Base-by-base conservation (phyloP, 345 rosid genomes). In the Turnera subulata region DNA sequence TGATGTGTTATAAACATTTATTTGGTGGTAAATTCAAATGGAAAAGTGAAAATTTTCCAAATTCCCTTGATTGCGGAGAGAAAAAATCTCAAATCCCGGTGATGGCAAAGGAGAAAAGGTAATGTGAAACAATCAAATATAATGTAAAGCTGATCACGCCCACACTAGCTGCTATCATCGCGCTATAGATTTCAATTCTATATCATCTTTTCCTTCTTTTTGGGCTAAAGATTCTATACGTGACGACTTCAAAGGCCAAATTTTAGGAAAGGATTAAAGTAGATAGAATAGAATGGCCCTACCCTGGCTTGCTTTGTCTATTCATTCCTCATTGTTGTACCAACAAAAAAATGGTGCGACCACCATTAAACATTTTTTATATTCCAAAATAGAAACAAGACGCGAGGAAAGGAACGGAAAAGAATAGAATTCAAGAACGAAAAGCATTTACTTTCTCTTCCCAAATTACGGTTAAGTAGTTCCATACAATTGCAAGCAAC, bases 401-500 rank as follows among this genome's bases (percentile, higher is more conserved):
- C 14, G 2, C 23, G 11, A 19, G 29, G 26, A 12, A 6, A 25
- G 2, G 38, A 25, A 55, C 56, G 54, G 52, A 21, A 16, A 61
- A 69, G 10, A 32, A 10, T 21, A 51, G 25, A 6, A 2, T 16
- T 15, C 42, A 16, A 29, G 1, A 38, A 62, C 17, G 54, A 49
- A 23, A 44, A 42, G 52, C 16, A 61, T 49, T 68, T 52, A 21
- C 53, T n/a, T 61, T 58, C 38, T 10, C 16, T 25, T 25, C n/a
- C 16, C 6, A 5, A 45, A 25, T 45, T 53, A 25, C 46, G 58
- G 22, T 35, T 65, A 67, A 59, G 13, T 58, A 68, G 63, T 42
- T 40, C 60, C 51, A 24, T 58, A 22, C 53, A 64, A 55, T 56
- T 53, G 48, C 50, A 48, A 59, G 53, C 64, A 70, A 56, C 35